These are phyloP conservation scores for Gracilaria gracilis DNA, from an alignment of 23 red algal species.

Conservation along the genomic window DNA sequence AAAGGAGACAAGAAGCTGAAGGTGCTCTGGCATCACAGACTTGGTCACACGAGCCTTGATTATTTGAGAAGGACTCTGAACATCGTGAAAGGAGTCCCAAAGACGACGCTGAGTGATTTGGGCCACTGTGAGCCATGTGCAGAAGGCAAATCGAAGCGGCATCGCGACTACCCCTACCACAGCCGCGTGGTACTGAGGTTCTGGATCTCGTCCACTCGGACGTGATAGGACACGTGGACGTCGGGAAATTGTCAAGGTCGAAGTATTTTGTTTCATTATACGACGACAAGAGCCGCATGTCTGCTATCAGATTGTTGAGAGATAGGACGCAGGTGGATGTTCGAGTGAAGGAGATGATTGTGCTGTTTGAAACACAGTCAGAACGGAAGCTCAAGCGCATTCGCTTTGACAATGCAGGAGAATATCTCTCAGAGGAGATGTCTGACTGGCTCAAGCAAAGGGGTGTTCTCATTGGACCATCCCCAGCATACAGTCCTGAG, in stretches of 20 bases:
- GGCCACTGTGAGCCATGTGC: background rate
- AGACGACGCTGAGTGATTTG: background rate
- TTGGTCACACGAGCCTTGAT: no score
- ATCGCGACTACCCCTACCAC: background rate
- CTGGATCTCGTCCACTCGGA: background rate
- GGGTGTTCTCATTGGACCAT: background rate
- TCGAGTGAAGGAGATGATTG: no score
- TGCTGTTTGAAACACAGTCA: background rate
- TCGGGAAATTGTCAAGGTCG: background rate
- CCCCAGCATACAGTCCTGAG: background rate
- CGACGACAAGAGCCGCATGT: no score
- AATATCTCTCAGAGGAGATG: background rate
- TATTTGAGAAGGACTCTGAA: no score
- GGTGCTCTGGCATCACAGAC: no score
- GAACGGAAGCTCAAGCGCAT: background rate
- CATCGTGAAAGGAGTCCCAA: background rate
- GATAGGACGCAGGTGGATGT: no score
- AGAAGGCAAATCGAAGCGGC: background rate
- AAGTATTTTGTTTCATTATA: no score
- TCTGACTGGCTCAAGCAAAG: background rate
- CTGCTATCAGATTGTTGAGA: no score
- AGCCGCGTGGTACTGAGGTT: background rate
- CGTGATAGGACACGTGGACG: background rate
- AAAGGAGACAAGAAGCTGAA: no score
- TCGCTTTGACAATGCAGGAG: background rate